phyloP scores from a whole-genome alignment of 2,329 filamentous ascomycete genomes.

The Rutstroemia sydowiana region DNA sequence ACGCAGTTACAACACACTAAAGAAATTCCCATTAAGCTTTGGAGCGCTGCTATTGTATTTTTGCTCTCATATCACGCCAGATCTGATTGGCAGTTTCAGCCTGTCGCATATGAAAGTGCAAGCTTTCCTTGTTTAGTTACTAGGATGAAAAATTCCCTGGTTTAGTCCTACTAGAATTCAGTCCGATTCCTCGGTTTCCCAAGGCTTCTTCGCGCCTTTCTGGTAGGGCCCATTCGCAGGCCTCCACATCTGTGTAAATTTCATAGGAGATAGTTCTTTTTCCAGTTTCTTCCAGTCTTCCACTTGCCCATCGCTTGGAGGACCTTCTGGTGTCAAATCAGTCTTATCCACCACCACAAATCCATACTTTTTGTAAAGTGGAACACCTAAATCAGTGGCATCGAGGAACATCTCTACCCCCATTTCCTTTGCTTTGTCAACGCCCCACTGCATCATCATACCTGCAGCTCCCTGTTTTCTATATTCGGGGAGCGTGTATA shows the following conservation, averaged over 20 bases:
- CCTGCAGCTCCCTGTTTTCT: conserved; percentile 3
- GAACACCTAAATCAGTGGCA: conserved; percentile 1
- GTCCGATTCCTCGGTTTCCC: too few relatives aligned
- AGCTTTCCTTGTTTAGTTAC: too few relatives aligned
- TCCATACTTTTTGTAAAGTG: conserved; percentile 2
- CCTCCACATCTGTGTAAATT: conserved; percentile 3
- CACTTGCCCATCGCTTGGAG: not conserved
- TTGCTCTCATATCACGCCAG: too few relatives aligned
- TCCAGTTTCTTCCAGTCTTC: conserved; percentile 6
- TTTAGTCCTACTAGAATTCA: too few relatives aligned
- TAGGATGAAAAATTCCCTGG: too few relatives aligned
- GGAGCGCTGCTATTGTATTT: too few relatives aligned
- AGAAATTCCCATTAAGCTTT: too few relatives aligned
- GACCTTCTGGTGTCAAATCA: not conserved
- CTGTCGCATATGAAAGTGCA: too few relatives aligned
- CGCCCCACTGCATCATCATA: conserved; percentile 6
- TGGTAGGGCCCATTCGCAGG: not conserved
- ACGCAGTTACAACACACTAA: too few relatives aligned
- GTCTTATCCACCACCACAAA: conserved; percentile 3
- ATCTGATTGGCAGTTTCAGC: too few relatives aligned
- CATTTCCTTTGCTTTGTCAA: conserved; percentile 4
- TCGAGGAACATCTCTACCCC: conserved; percentile 6
- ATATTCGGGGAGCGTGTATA: conserved; percentile 7
- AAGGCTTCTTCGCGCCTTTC: not conserved
- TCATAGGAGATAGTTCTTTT: conserved; percentile 2